phyloP scores from a whole-genome alignment of 306 rosid species.

The Trifolium pratense region DNA sequence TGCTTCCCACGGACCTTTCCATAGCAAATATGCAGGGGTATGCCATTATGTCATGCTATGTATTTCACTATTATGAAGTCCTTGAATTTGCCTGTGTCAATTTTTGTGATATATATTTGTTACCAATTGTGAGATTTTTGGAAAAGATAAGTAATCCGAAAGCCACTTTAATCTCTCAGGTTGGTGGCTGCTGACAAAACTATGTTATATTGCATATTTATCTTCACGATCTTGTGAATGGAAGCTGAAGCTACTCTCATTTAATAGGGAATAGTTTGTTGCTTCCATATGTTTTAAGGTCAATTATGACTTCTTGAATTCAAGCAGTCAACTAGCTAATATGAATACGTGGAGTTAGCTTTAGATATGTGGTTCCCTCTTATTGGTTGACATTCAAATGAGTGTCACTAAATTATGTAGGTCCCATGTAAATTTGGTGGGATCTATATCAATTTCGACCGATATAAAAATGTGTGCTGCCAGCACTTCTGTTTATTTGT shows the following conservation, averaged over 20 bases:
- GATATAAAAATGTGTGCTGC: background rate
- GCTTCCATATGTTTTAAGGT: too few relatives aligned
- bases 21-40: slow-evolving; percentile 87
- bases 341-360: background rate
- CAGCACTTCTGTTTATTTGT: background rate
- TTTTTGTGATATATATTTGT: slow-evolving; percentile 16
- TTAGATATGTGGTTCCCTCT: background rate
- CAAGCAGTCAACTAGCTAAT: slow-evolving; percentile 12
- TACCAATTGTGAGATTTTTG: too few relatives aligned
- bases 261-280: too few relatives aligned
- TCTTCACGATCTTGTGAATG: too few relatives aligned
- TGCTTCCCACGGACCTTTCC: slow-evolving; percentile 94
- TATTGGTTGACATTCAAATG: background rate
- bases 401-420: background rate
- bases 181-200: too few relatives aligned
- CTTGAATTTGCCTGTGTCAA: slow-evolving; percentile 17
- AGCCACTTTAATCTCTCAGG: too few relatives aligned
- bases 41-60: slow-evolving; percentile 36
- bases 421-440: background rate
- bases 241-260: too few relatives aligned
- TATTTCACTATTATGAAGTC: slow-evolving; percentile 26
- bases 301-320: slow-evolving; percentile 16
- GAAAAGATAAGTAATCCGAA: too few relatives aligned
- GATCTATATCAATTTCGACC: background rate
- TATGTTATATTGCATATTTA: too few relatives aligned